phyloP scores from a whole-genome alignment of 2,329 filamentous ascomycete species.

The Emmonsiellopsis sp. region DNA sequence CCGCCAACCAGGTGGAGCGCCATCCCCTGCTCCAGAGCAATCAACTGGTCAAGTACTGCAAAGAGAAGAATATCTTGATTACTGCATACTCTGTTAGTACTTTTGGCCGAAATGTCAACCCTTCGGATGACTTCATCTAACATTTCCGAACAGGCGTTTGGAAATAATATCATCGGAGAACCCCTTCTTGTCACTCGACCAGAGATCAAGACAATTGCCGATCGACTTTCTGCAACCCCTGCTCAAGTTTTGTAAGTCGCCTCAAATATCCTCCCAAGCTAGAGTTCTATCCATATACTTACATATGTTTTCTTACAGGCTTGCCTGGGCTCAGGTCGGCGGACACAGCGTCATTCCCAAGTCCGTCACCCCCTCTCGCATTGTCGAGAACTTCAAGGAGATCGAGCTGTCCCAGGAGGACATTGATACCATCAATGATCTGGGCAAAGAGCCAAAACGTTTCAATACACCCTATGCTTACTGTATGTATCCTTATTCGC shows the following conservation, averaged over 20 bases:
- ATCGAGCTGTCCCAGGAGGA: slow-evolving; percentile 31
- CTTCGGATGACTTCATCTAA: neutral
- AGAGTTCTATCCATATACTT: neutral
- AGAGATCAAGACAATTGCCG: slow-evolving; percentile 55
- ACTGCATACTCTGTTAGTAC: slow-evolving; percentile 51
- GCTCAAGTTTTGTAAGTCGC: slow-evolving; percentile 28
- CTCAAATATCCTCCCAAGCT: neutral
- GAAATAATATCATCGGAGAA: slow-evolving; percentile 50
- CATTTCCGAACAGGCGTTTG: slow-evolving; percentile 38
- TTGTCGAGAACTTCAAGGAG: slow-evolving; percentile 36
- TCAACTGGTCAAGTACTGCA: slow-evolving; percentile 48
- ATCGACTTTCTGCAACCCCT: slow-evolving; percentile 29
- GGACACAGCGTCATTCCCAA: slow-evolving; percentile 36
- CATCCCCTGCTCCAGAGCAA: slow-evolving; percentile 59
- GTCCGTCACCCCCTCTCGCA: slow-evolving; percentile 34
- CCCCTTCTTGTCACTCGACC: slow-evolving; percentile 57
- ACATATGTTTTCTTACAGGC: slow-evolving; percentile 11
- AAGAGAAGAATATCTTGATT: slow-evolving; percentile 50
- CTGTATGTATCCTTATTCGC: slow-evolving; percentile 13
- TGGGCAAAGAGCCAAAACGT: slow-evolving; percentile 26
- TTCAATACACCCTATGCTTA: slow-evolving; percentile 28
- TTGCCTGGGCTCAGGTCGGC: slow-evolving; percentile 33
- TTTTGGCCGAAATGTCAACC: neutral
- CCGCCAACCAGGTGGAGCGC: slow-evolving; percentile 61
- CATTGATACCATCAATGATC: slow-evolving; percentile 24